Base-by-base conservation (phyloP, 2,329 filamentous ascomycete species). In the Fusarium poae region DNA sequence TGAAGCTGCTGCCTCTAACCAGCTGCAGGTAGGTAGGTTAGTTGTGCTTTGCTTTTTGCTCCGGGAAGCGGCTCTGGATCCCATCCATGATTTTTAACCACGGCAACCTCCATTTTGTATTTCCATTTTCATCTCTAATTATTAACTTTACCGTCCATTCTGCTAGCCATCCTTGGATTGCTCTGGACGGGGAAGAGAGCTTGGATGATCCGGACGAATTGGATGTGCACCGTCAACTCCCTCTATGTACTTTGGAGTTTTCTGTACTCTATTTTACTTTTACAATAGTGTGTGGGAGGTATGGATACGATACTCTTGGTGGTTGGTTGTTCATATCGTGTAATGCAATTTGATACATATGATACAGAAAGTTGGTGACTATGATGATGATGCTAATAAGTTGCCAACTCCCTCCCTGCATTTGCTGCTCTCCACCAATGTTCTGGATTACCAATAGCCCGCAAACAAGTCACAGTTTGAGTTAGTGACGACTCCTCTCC, bases 191-290 rank as follows among this genome's bases (percentile, higher is more conserved):
- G 72, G 72, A 74, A 72, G 56, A 42, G 27, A 52, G 49, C 61
- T 59, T 65, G 48, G 46, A 40, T 43, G 57, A 71, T 70, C 72
- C 73, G 73, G 71, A 71, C 72, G 71, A 74, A 75, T 75, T 75
- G 72, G 70, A 71, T 72, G 42, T 59, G 40, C 45, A 66, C 54
- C 66, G 13, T 34, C 62, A 44, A 48, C 60, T 57, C 50, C 64
- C 45, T 39, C n/a, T 18, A n/a, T n/a, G 8, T 35, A 18, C 27
- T 27, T 27, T 27, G 6, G 9, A 27, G 6, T 8, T 27, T 27
- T 5, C 25, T 39, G n/a, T 39, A 39, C 18, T 39, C 20, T 39
- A 37, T 37, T 37, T 37, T 37, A 37, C 34, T 20, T 39, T 39
- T 20, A 39, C 12, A 11, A 21, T 39, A 39, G n/a, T 20, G n/a